Evolutionary conservation across 1,139 yeast genomes (phyloP).

Genomic region (Suhomyces bribrorum): DNA sequence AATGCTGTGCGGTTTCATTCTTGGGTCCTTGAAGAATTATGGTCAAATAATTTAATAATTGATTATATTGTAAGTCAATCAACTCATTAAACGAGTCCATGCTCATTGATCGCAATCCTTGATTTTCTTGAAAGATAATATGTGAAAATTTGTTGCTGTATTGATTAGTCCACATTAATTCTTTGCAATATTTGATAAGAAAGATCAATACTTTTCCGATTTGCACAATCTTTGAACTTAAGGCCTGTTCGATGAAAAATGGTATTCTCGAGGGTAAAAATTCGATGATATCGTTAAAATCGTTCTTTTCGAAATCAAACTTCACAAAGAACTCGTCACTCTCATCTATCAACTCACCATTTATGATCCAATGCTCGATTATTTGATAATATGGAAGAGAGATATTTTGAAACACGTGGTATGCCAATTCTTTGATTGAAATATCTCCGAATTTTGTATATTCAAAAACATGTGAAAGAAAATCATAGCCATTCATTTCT

Average conservation of each 20-base stretch:
- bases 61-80: slow-evolving; percentile 55
- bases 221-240: slow-evolving; percentile 62
- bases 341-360: slow-evolving; percentile 61
- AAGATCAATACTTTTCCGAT: slow-evolving; percentile 80
- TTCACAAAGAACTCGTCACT: slow-evolving; percentile 72
- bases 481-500: slow-evolving; percentile 50
- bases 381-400: slow-evolving; percentile 64
- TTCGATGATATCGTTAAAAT: slow-evolving; percentile 39
- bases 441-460: slow-evolving; percentile 66
- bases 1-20: slow-evolving; percentile 54
- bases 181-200: slow-evolving; percentile 62
- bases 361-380: slow-evolving; percentile 65
- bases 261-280: slow-evolving; percentile 54
- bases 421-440: slow-evolving; percentile 45
- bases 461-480: slow-evolving; percentile 54
- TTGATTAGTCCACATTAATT: slow-evolving; percentile 56
- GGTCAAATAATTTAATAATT: slow-evolving; percentile 57
- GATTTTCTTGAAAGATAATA: slow-evolving; percentile 27
- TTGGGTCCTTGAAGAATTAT: slow-evolving; percentile 45
- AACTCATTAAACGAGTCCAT: slow-evolving; percentile 29
- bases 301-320: slow-evolving; percentile 30
- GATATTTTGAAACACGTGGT: slow-evolving; percentile 47
- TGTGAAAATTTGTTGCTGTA: slow-evolving; percentile 41
- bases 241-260: slow-evolving; percentile 41
- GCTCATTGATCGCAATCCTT: slow-evolving; percentile 37